phyloP scores from a whole-genome alignment of 768 basidiomycete species.

The Pulveroboletus sp. region DNA sequence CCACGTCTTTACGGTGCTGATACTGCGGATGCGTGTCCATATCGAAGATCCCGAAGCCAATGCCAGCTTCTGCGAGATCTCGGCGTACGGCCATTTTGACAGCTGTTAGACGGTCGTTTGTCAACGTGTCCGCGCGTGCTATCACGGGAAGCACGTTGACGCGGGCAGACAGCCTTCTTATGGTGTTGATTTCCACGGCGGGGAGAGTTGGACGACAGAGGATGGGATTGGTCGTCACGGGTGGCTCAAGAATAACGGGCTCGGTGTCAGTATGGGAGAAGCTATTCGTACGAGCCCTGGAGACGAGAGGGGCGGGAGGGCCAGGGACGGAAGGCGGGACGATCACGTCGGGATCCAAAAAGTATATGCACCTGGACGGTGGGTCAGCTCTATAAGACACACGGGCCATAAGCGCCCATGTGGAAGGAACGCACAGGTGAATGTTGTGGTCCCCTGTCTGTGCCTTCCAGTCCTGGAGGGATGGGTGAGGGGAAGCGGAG shows the following conservation, averaged over 20 bases:
- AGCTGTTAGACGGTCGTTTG: constrained; percentile 73
- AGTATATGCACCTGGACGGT: constrained; percentile 70
- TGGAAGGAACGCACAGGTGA: constrained; percentile 56
- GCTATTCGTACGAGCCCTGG: constrained; percentile 65
- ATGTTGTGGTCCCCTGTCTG: constrained; percentile 71
- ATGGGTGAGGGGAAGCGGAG: constrained; percentile 15
- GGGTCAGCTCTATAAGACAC: constrained; percentile 17
- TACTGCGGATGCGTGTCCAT: constrained; percentile 53
- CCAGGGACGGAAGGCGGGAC: constrained; percentile 65
- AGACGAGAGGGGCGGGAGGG: constrained; percentile 61
- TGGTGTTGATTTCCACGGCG: constrained; percentile 65
- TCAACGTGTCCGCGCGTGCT: constrained; percentile 74
- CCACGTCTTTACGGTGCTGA: constrained; percentile 41
- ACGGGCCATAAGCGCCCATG: constrained; percentile 28
- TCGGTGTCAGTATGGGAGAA: constrained; percentile 70
- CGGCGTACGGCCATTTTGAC: constrained; percentile 76
- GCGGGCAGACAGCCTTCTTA: constrained; percentile 72
- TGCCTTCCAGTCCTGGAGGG: constrained; percentile 62
- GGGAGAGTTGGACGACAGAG: constrained; percentile 66
- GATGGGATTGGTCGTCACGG: constrained; percentile 67
- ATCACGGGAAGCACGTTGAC: constrained; percentile 88
- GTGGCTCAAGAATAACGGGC: constrained; percentile 76
- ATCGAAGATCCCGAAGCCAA: constrained; percentile 89
- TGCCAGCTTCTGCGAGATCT: constrained; percentile 79
- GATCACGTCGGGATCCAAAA: constrained; percentile 80